Percentiles rank a stretch among this genome's conserved stretches.
Conservation (phyloP, 192 early-diverging fungal species). For the Geranomyces variabilis region DNA sequence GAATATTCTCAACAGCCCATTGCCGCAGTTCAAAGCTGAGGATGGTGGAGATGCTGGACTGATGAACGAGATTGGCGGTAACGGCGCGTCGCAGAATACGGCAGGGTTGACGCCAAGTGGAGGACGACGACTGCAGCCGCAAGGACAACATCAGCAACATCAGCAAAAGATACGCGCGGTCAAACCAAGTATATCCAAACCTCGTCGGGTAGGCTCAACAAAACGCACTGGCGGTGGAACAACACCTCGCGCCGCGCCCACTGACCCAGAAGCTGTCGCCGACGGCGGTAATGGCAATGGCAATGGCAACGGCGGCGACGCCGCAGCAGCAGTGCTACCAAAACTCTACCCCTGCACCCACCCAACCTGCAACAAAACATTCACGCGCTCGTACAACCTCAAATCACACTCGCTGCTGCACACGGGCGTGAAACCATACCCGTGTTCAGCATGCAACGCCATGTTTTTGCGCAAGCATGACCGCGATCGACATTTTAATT, state of each 20-base stretch:
- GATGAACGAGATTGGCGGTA: too few species aligned
- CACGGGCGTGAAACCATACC: slow-evolving; percentile 59
- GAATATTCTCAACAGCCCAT: slow-evolving; percentile 12
- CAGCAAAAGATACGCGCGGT: background rate
- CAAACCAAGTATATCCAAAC: background rate
- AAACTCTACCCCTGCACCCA: slow-evolving; percentile 51
- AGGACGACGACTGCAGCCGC: too few species aligned
- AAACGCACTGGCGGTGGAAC: background rate
- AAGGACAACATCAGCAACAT: background rate
- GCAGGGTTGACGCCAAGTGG: too few species aligned
- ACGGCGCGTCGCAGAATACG: too few species aligned
- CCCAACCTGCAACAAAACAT: slow-evolving; percentile 63
- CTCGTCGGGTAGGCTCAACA: background rate
- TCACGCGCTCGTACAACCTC: slow-evolving; percentile 67
- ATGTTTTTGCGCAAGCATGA: slow-evolving; percentile 82
- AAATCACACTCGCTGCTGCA: slow-evolving; percentile 68
- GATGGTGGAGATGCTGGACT: background rate
- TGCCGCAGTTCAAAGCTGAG: background rate
- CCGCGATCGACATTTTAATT: slow-evolving; percentile 58
- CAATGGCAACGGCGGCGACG: too few species aligned
- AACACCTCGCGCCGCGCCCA: background rate
- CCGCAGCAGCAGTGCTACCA: background rate
- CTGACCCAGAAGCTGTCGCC: background rate
- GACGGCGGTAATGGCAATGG: too few species aligned
- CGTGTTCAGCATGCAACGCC: slow-evolving; percentile 61